Evolutionary conservation across 148 eudicot species (phyloP), one percentile per base, ranked within the genome.

Genomic region (Cornus kousa): DNA sequence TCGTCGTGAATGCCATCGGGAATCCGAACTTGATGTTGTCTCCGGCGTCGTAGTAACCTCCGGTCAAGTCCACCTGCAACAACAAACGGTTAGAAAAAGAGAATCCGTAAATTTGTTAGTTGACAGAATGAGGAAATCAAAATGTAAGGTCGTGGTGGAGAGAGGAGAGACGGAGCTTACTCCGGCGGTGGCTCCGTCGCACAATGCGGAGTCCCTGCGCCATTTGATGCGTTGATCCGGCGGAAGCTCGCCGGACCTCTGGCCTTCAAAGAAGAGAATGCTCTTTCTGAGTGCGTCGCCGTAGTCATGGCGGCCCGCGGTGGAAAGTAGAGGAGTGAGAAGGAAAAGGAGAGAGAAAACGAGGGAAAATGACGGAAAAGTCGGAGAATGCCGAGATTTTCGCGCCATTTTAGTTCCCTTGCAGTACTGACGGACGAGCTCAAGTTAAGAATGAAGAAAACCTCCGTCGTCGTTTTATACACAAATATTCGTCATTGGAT

Each of bases 31-130:
- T 97, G 16, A 97, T 78, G 83, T 97, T 97, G 79, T 97, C 99
- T 0, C 99, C 99, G 9, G 99, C 99, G 83, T 97, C 99, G 79
- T 97, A 97, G 85, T 97, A 97, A 5, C 99, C 99, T 24, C 99
- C 99, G 0, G 83, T 86, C 71, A 97, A 87, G 53, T 97, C 99
- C 33, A 85, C 88, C 98, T 95, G 85, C 20, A 65, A 39, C 23
- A 24, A 69, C 32, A 37, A 69, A 35, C 37, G 1, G 37, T 35
- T 35, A 28, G 37, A 23, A 23, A 46, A n/a, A 20, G 9, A 43
- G 48, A 4, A 14, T 2, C 23, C 23, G 9, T 5, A 74, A 16
- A 68, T 23, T n/a, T 6, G 37, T 32, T 7, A 43, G 28, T 78
- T 50, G 71, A 32, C 55, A 32, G 16, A 5, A 23, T 3, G 65